Evolutionary conservation across 345 rosid species (phyloP), one percentile per base, ranked within the genome.

Genomic region (Garcia nutans): DNA sequence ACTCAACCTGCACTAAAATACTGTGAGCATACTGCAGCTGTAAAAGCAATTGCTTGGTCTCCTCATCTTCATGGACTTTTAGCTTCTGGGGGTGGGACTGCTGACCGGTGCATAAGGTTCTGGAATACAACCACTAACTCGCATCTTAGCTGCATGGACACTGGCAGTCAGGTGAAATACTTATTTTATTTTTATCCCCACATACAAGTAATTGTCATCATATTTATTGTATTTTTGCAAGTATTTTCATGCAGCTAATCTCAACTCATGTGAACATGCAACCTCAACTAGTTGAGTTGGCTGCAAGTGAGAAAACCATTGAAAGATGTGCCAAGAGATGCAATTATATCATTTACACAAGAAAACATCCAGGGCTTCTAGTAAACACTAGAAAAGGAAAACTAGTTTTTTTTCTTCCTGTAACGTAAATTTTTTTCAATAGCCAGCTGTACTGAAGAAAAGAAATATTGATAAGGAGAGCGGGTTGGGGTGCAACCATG

Each of bases 41-140:
- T 96, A 37, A 96, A 96, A 87, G 99, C 99, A 74, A 96, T 96
- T 83, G 97, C 99, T 1, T 96, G 99, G 99, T 96, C 99, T 13
- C 99, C 99, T 0, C 98, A 93, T 89, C 91, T 93, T 70, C 89
- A 92, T 55, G 99, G 99, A 69, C 92, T 96, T 79, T 97, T 96
- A 79, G 99, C 99, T 62, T 96, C 98, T 6, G 99, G 99, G 31
- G 99, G 99, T 33, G 99, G 99, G 70, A 93, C 98, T 52, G 97
- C 97, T 71, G 99, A 93, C 75, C 88, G 97, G 49, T 96, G 97
- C 79, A 92, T 93, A 76, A 93, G 99, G 22, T 96, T 96, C 85
- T 96, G 99, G 99, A 96, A 96, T 87, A 96, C 99, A 33, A 81
- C 94, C 64, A 91, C 97, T 23, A 93, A 93, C 79, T 88, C 97